Conservation (phyloP, 2,329 filamentous ascomycete genomes). For the Dendryphion nanum region DNA sequence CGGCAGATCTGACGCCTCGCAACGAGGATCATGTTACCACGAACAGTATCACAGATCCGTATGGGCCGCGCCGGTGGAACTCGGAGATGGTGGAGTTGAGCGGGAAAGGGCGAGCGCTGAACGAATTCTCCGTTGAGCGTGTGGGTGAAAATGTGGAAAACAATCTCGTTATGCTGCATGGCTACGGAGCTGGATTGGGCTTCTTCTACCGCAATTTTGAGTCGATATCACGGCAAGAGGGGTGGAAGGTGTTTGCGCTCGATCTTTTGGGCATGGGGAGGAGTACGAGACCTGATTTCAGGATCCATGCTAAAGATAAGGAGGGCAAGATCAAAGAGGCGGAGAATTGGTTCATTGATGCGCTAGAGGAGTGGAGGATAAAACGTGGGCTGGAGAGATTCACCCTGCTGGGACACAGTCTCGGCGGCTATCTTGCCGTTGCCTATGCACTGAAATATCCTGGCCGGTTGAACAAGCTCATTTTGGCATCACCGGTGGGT, state of each 20-base stretch:
- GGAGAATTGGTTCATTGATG: slow-evolving; percentile 94
- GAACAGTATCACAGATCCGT: slow-evolving; percentile 63
- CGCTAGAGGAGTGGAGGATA: slow-evolving; percentile 92
- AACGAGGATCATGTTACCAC: slow-evolving; percentile 48
- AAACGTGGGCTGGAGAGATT: slow-evolving; percentile 88
- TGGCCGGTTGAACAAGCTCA: slow-evolving; percentile 90
- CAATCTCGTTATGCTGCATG: slow-evolving; percentile 92
- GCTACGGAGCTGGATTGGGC: slow-evolving; percentile 91
- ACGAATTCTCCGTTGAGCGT: slow-evolving; percentile 89
- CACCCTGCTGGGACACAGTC: slow-evolving; percentile 86
- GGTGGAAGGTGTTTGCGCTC: slow-evolving; percentile 90
- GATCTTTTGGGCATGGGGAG: slow-evolving; percentile 95
- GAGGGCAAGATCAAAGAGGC: slow-evolving; percentile 82
- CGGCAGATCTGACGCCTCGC: slow-evolving; percentile 38
- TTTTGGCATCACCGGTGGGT: slow-evolving; percentile 90
- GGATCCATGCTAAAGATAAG: slow-evolving; percentile 76
- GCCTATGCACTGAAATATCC: slow-evolving; percentile 97
- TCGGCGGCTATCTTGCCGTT: slow-evolving; percentile 92
- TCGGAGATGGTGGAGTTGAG: slow-evolving; percentile 80
- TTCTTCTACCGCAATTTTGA: slow-evolving; percentile 99
- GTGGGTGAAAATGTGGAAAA: slow-evolving; percentile 76
- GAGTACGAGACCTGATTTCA: slow-evolving; percentile 79
- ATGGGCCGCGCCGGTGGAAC: slow-evolving; percentile 82
- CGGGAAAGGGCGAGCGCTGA: slow-evolving; percentile 82
- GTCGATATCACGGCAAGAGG: slow-evolving; percentile 70